phyloP scores from a whole-genome alignment of 2,329 filamentous ascomycete genomes.

The Aspergillus alliaceus region DNA sequence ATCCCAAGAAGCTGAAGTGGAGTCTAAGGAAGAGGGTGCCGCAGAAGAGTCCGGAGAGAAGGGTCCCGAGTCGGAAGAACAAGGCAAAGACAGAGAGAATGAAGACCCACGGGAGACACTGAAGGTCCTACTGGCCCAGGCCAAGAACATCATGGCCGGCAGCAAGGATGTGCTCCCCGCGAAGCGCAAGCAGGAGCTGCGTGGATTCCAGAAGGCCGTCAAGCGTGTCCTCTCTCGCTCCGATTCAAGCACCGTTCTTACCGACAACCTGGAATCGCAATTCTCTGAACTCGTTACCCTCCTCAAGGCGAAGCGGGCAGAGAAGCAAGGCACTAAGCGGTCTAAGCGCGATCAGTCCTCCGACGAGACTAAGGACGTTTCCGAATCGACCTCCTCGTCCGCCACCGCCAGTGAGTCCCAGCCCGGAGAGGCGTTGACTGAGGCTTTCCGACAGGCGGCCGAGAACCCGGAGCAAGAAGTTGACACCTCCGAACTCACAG shows the following conservation, averaged over 20 bases:
- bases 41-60: constrained; percentile 28
- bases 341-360: constrained; percentile 18
- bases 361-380: constrained; percentile 7
- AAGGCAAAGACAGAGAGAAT: constrained; percentile 37
- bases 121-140: constrained; percentile 55
- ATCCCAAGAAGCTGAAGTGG: constrained; percentile 22
- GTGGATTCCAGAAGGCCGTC: constrained; percentile 67
- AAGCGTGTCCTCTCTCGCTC: constrained; percentile 63
- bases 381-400: constrained; percentile 8
- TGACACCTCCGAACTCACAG: constrained; percentile 49
- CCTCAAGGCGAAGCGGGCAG: constrained; percentile 43
- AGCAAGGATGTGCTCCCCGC: constrained; percentile 58
- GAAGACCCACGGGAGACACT: constrained; percentile 51
- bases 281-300: constrained; percentile 53
- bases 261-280: constrained; percentile 54
- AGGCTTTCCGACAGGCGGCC: constrained; percentile 33
- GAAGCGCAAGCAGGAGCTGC: constrained; percentile 73
- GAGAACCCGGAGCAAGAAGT: constrained; percentile 32
- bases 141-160: constrained; percentile 60
- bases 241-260: constrained; percentile 42
- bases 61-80: constrained; percentile 25
- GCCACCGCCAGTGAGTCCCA: constrained; percentile 16
- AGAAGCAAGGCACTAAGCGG: constrained; percentile 21
- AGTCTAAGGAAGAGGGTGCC: constrained; percentile 28
- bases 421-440: constrained; percentile 30